Percentiles rank a stretch among this genome's conserved stretches.
Conservation (phyloP, 2,329 filamentous ascomycete species). For the Berkeleyomyces rouxiae region DNA sequence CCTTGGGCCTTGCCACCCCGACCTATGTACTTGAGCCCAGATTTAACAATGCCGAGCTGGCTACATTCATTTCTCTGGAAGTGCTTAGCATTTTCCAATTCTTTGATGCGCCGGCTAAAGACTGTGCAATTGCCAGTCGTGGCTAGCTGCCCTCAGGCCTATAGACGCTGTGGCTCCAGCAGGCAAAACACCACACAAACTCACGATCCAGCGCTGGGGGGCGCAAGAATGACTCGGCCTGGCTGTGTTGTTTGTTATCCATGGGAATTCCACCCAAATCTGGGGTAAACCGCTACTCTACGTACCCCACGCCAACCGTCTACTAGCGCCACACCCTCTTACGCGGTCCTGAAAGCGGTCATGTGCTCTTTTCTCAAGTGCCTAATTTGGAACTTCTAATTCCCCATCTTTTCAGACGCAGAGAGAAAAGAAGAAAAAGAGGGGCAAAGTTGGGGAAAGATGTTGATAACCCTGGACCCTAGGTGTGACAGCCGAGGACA, state of each 20-base stretch:
- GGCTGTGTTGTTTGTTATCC: not conserved
- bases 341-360: slow-evolving; percentile 10
- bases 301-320: not conserved
- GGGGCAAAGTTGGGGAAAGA: not conserved
- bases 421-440: not conserved
- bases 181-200: not conserved
- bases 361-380: slow-evolving; percentile 3
- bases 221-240: not conserved
- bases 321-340: not conserved
- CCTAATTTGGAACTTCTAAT: not conserved
- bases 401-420: not conserved
- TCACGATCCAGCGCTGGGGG: not conserved
- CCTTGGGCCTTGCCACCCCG: not conserved
- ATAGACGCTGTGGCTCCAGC: no score
- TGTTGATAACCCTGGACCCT: not conserved
- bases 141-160: no score
- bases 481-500: no score
- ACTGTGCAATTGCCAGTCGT: no score
- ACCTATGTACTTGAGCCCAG: not conserved
- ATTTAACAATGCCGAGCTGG: no score
- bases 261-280: not conserved
- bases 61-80: no score
- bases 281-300: not conserved
- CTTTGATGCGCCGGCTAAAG: no score
- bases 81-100: no score